Evolutionary conservation across 2,329 filamentous ascomycete species (phyloP), one percentile per base, ranked within the genome.

Genomic region (Fonsecaea pedrosoi): DNA sequence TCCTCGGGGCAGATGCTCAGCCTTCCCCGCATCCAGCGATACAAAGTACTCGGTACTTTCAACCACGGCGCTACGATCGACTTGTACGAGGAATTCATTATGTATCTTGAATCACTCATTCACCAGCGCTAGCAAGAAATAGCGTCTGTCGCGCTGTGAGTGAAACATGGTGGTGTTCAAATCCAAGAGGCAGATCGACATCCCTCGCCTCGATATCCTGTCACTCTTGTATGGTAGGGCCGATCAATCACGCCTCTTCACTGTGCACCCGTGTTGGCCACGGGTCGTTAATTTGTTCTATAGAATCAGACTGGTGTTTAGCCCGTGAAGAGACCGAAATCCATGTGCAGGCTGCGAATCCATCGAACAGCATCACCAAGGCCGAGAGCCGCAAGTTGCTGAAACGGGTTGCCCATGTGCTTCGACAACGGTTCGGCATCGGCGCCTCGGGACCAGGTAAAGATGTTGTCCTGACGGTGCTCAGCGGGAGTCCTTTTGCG

Each of bases 321-420:
- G 45, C 45, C 9, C 18, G 12, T 18, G 45, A 50, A 13, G 45
- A 50, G 21, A 50, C 45, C 45, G 25, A 50, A 50, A 50, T 50
- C 45, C 45, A 50, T 25, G 45, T 50, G 45, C 18, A 50, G 13
- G 45, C 45, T 50, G 45, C 45, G 1, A 50, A 50, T 50, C 45
- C 45, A 12, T 25, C 45, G 0, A 50, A 50, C 21, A 50, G 45
- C 21, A 50, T 50, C 45, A 50, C 45, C 18, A 50, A 50, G 9
- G 45, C 45, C 45, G 18, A 50, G 18, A 25, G 18, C n/a, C 45
- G 45, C 45, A 25, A 4, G 25, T 50, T 50, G 45, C 18, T 50
- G 18, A 50, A 50, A 25, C 45, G 9, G 18, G 45, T 50, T 21
- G 45, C 45, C 3, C 25, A 50, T 25, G 45, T 50, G 9, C 45